Base-by-base conservation (phyloP, 106 monocot species). In the Dactylorhiza incarnata region DNA sequence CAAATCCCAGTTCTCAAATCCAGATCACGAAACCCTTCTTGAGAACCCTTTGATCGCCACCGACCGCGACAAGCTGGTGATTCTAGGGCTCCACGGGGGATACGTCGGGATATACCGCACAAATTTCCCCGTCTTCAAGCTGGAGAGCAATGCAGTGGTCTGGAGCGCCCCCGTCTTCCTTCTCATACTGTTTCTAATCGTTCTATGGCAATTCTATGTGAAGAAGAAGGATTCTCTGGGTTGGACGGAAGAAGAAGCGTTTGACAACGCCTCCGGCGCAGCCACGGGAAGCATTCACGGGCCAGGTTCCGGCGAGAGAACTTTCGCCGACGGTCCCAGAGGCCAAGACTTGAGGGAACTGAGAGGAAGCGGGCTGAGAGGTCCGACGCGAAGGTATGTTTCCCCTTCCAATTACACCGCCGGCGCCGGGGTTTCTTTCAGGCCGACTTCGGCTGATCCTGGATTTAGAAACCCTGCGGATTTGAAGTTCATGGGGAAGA, bases 181-280 rank as follows among this genome's bases (percentile, higher is more conserved):
- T 13, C 94, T 97, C 82, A 79, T 97, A 11, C 10, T 97, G 58
- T 87, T 97, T 68, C 59, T 97, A 52, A 82, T 97, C 68, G 91
- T 87, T 1, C 75, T 87, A 16, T 97, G 93, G 97, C 89, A 91
- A 54, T 89, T 93, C 63, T 91, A 94, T 55, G 91, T 89, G 76
- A 97, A 97, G 85, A 97, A 97, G 87, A 91, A 89, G 78, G 87
- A 88, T 54, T 83, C 89, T 4, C 72, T 91, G 73, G 91, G 87
- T 11, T 94, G 88, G 93, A 79, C 76, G 3, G 87, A 85, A 0
- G 97, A 94, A 73, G 97, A 97, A 73, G 50, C 86, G 15, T 91
- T 97, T 67, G 80, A 80, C 72, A 37, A 73, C 5, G 48, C 86
- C 0, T 55, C 77, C 3, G 65, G 11, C 37, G 24, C 76, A 1